Evolutionary conservation across 164 flowering plant genomes (phyloP), one percentile per base, ranked within the genome.

Genomic region (Houttuynia cordata): DNA sequence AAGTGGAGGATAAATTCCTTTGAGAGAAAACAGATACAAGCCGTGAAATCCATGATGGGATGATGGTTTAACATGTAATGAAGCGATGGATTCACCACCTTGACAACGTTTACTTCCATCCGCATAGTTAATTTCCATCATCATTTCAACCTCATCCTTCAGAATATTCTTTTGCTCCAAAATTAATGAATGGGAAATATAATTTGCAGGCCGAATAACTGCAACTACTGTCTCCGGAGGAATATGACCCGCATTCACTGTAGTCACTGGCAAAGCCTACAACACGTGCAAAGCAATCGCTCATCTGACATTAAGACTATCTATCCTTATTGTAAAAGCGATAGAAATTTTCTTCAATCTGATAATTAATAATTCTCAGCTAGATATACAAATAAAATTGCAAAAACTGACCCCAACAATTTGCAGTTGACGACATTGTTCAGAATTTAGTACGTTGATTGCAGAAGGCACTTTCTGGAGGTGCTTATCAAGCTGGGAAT

Each of bases 151-250:
- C 53, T 71, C 67, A 57, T 60, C 72, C 60, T 70, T 82, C 7
- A 81, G 24, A 55, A 89, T 84, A 61, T 74, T 63, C 65, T 71
- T 89, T 51, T 79, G 85, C 51, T 86, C 83, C 65, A 89, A 63
- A 24, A 21, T 55, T 17, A 70, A 67, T 1, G 74, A 62, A 22
- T 64, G 58, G 53, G 76, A 70, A 62, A 3, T 20, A 63, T 72
- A 84, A 70, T 63, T 55, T 19, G 53, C 71, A 57, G 96, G 93
- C 67, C 96, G 81, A 62, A 89, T 42, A 56, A 86, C 89, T 51
- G 93, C 96, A 68, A 80, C 75, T 53, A 85, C 68, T 64, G 79
- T 67, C 21, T 39, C 59, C 0, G 87, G 93, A 65, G 79, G 76
- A 62, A 21, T 62, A 62, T 65, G 58, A 54, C 87, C 91, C 69